Evolutionary conservation across 75 land plant species (phyloP).

Genomic region (Isoetes taiwanensis): DNA sequence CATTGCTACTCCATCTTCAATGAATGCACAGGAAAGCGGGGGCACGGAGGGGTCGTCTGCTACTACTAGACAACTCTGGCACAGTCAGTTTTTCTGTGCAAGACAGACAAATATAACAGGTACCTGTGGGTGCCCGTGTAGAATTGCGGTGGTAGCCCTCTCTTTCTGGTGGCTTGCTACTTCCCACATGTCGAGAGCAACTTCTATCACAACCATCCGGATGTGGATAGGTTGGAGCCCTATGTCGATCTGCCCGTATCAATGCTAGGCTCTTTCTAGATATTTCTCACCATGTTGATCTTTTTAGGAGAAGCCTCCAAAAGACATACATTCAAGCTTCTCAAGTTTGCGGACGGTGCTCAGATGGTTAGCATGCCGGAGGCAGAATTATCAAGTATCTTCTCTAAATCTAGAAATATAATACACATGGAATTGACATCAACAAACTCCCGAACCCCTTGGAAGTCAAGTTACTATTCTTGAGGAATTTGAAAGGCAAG

Average conservation of each 20-base stretch:
- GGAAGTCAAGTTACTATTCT: slow-evolving; percentile 69
- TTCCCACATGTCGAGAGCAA: too few species aligned
- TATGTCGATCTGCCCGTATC: slow-evolving; percentile 45
- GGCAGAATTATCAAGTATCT: slow-evolving; percentile 46
- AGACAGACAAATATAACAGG: too few species aligned
- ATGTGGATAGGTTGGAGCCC: too few species aligned
- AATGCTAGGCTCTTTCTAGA: slow-evolving; percentile 83
- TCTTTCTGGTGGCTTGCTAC: too few species aligned
- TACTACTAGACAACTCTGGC: too few species aligned
- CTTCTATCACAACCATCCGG: too few species aligned
- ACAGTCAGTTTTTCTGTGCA: too few species aligned
- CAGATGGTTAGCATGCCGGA: slow-evolving; percentile 12
- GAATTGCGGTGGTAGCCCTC: too few species aligned
- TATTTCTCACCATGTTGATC: slow-evolving; percentile 84
- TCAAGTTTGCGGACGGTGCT: slow-evolving; percentile 12
- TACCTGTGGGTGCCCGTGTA: too few species aligned
- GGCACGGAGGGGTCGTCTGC: too few species aligned
- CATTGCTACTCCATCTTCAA: too few species aligned
- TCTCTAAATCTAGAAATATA: slow-evolving; percentile 20
- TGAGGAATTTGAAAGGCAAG: slow-evolving; percentile 91
- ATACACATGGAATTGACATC: slow-evolving; percentile 73
- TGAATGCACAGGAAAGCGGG: too few species aligned
- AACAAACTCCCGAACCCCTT: slow-evolving; percentile 59
- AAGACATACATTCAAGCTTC: slow-evolving; percentile 13
- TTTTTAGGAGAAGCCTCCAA: slow-evolving; percentile 16